A percentile compares a stretch with the other conserved stretches of the same genome.
Conservation (phyloP, 768 basidiomycete genomes). For the Mycena haematopus region DNA sequence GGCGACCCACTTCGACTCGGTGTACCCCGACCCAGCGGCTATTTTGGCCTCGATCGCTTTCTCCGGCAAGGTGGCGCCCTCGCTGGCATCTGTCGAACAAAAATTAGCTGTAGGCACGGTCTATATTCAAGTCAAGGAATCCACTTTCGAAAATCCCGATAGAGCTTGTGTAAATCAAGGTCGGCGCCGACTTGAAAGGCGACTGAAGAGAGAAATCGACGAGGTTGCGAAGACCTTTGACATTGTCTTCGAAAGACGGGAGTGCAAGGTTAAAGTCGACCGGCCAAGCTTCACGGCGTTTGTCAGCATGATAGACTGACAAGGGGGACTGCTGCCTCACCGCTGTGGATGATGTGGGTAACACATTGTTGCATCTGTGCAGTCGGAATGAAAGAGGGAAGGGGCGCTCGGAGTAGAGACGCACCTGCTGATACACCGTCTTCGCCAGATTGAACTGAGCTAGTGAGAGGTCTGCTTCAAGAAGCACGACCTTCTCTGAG, state of each 20-base stretch:
- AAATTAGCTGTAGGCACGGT: conserved; percentile 22
- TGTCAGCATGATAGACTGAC: not conserved
- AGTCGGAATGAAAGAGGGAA: not conserved
- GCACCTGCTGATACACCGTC: conserved; percentile 27
- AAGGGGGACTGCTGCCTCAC: conserved; percentile 21
- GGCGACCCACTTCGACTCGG: conserved; percentile 40
- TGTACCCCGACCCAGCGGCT: conserved; percentile 38
- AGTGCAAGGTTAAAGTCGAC: conserved; percentile 43
- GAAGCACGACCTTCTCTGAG: conserved; percentile 37
- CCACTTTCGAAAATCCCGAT: conserved; percentile 34
- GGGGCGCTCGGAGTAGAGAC: conserved; percentile 9
- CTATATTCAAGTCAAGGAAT: not conserved
- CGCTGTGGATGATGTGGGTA: conserved; percentile 46
- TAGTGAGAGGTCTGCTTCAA: conserved; percentile 38
- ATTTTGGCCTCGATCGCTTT: conserved; percentile 26
- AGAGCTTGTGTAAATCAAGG: conserved; percentile 44
- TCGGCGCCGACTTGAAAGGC: conserved; percentile 34
- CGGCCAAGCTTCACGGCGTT: conserved; percentile 36
- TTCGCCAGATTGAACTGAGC: conserved; percentile 35
- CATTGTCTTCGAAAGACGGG: conserved; percentile 37
- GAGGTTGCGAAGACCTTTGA: conserved; percentile 39
- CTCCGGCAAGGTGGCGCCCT: conserved; percentile 27
- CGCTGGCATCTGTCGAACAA: not conserved
- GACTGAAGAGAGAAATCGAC: conserved; percentile 45
- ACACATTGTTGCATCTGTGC: conserved; percentile 35